Evolutionary conservation across 1,139 yeast genomes (phyloP).

Genomic region (Sugiyamaella paludigena): DNA sequence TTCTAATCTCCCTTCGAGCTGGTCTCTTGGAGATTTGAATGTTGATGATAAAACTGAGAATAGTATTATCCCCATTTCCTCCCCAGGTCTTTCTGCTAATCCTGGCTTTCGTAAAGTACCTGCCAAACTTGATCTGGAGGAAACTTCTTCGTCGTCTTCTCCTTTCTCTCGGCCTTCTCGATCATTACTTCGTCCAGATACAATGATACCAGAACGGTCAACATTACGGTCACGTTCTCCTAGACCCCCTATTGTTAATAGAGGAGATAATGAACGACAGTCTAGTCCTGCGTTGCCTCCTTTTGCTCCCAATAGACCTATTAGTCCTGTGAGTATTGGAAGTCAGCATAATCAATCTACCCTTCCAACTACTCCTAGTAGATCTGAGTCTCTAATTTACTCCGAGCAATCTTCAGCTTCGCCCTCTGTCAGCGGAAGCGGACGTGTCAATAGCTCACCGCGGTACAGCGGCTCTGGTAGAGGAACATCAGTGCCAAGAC

Average conservation of each 20-base stretch:
- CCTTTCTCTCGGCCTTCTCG: slow-evolving; percentile 4
- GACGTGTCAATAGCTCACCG: background rate
- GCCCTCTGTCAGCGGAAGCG: background rate
- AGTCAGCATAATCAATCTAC: background rate
- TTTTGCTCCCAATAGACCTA: slow-evolving; percentile 1
- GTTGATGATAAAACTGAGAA: slow-evolving; percentile 9
- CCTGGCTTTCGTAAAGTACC: background rate
- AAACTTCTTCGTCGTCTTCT: no score
- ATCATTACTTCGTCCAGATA: slow-evolving; percentile 7
- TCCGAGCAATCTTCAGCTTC: background rate
- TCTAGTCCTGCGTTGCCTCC: slow-evolving; percentile 1
- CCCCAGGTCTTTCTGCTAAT: slow-evolving; percentile 6
- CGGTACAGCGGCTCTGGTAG: background rate
- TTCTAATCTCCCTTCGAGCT: slow-evolving; percentile 15
- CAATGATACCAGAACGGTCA: slow-evolving; percentile 24
- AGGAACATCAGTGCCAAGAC: slow-evolving; percentile 1
- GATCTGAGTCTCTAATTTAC: background rate
- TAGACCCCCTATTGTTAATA: slow-evolving; percentile 4
- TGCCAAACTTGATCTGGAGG: no score
- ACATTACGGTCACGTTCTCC: slow-evolving; percentile 25
- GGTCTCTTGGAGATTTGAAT: slow-evolving; percentile 12
- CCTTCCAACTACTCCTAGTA: slow-evolving; percentile 5
- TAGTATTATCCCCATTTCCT: slow-evolving; percentile 2
- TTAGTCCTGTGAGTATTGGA: background rate
- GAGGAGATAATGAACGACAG: no score